Conservation (phyloP, 202 grass and related monocot species). For the Tripidium arundinaceum region DNA sequence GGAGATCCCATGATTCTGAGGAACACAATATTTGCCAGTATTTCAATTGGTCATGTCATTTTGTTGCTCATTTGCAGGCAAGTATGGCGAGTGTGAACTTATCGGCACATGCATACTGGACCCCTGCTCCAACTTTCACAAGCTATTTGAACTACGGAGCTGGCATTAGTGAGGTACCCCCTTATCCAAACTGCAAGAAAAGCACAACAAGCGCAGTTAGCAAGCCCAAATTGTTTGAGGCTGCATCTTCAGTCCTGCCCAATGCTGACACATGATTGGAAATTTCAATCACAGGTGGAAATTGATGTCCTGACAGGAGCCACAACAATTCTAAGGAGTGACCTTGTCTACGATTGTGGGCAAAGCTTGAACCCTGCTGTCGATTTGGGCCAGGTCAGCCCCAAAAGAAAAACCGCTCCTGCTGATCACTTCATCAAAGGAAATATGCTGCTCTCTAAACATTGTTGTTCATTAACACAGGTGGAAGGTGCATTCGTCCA, state of each 20-base stretch:
- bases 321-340: conserved; percentile 68
- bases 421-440: background rate
- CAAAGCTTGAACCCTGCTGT: conserved; percentile 87
- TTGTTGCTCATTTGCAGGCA: conserved; percentile 40
- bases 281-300: conserved; percentile 55
- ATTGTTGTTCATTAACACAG: conserved; percentile 11
- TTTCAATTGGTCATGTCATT: background rate
- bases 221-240: background rate
- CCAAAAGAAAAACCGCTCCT: background rate
- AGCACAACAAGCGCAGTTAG: background rate
- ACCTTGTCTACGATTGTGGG: conserved; percentile 73
- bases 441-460: background rate
- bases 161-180: conserved; percentile 61
- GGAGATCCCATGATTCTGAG: background rate
- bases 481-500: conserved; percentile 87
- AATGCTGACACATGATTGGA: background rate
- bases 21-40: background rate
- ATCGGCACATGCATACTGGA: conserved; percentile 61
- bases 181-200: background rate
- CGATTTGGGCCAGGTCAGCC: conserved; percentile 73
- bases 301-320: conserved; percentile 68
- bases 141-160: conserved; percentile 80
- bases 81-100: conserved; percentile 49
- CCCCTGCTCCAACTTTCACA: conserved; percentile 42
- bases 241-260: background rate